Base-by-base conservation (phyloP, 345 rosid genomes). In the Camelina sativa region DNA sequence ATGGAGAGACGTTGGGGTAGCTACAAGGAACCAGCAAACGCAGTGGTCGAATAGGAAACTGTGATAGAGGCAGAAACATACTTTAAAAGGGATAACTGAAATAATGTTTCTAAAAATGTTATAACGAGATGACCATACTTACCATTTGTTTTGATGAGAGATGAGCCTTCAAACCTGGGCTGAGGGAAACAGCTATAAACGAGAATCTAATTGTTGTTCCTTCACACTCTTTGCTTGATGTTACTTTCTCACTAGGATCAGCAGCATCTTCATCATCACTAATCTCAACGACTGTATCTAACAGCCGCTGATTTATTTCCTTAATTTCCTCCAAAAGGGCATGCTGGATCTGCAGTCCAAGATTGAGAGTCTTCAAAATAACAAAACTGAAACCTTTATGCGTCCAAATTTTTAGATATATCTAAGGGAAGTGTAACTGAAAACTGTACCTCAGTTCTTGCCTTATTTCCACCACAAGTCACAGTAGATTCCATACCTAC, bases 401-500 rank as follows among this genome's bases (percentile, higher is more conserved):
- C 59, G 64, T 62, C 52, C 19, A 8, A 76, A 62, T 51, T 7
- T 73, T 55, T 43, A 62, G 28, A 66, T 25, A 66, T 74, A 58
- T 13, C 22, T 8, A 59, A 19, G 60, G 60, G 55, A 55, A 65
- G 50, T 46, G 17, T 17, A 17, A 17, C 17, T 17, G 17, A 17
- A 17, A 17, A 17, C 17, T 17, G 17, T 17, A 17, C 97, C 93
- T 85, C 89, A 56, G 83, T 20, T 81, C 87, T 88, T 75, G 90
- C 85, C 83, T 86, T 90, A 84, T 90, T 88, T 72, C 83, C 79
- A 69, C 76, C 76, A 61, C 93, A 90, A 11, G 93, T 89, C 47
- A 92, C 97, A 54, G 95, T 90, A 52, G 95, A 91, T 78, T 90
- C 95, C 75, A 90, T 71, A 50, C 91, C 95, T 78, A 85, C 95